Percentiles rank a stretch among this genome's conserved stretches.
Conservation (phyloP, 805 yeast genomes). For the Jamesozyma spencerorum region DNA sequence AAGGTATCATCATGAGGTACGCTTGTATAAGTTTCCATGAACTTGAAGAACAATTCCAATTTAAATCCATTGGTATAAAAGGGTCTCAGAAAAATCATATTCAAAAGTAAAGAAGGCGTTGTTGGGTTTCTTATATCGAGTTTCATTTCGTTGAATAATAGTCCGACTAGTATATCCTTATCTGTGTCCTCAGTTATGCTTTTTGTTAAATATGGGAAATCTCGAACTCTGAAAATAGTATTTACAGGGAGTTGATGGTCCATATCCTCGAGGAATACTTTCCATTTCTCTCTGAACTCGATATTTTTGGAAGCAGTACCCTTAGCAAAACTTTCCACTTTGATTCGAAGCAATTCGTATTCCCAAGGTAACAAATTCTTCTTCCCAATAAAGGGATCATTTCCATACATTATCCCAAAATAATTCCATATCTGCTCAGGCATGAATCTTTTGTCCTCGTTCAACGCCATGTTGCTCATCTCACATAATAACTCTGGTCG, state of each 20-base stretch:
- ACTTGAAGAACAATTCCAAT: not conserved
- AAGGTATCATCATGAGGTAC: conserved; percentile 2
- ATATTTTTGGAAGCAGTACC: conserved; percentile 13
- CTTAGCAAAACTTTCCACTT: conserved; percentile 25
- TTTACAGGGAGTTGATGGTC: conserved; percentile 14
- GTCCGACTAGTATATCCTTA: conserved; percentile 6
- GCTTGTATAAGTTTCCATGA: not conserved
- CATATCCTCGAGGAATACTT: conserved; percentile 24
- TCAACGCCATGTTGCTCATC: conserved; percentile 21
- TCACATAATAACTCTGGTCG: conserved; percentile 19
- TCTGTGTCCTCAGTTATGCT: conserved; percentile 8
- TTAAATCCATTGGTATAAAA: conserved; percentile 1
- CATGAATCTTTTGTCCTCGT: conserved; percentile 16
- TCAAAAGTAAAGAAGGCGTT: conserved; percentile 19
- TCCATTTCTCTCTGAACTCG: conserved; percentile 26
- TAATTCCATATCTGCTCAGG: conserved; percentile 18
- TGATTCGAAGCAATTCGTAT: conserved; percentile 19
- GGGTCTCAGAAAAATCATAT: conserved; percentile 14
- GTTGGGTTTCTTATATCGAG: conserved; percentile 13
- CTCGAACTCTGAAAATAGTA: conserved; percentile 13
- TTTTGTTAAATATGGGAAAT: conserved; percentile 20
- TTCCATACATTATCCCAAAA: conserved; percentile 9
- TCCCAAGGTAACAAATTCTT: conserved; percentile 6
- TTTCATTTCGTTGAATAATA: conserved; percentile 16
- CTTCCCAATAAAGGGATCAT: conserved; percentile 5